A percentile compares a stretch with the other conserved stretches of the same genome.
Conservation (phyloP, 1,139 yeast species). For the Yamadazyma friedrichii region DNA sequence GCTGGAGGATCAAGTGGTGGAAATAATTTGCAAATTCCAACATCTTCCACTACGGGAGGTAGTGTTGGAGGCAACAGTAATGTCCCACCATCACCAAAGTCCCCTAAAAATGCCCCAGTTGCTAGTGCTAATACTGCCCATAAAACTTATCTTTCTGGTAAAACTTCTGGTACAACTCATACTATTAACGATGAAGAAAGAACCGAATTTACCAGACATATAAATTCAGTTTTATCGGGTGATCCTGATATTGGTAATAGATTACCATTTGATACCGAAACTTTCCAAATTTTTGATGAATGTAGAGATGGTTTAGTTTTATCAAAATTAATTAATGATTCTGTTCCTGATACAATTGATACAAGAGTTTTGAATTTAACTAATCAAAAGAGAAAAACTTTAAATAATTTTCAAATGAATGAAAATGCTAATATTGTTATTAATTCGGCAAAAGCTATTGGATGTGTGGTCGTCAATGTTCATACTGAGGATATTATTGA, state of each 20-base stretch:
- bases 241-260: slow-evolving; percentile 83
- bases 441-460: slow-evolving; percentile 98
- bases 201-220: slow-evolving; percentile 92
- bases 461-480: slow-evolving; percentile 96
- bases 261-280: slow-evolving; percentile 89
- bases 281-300: slow-evolving; percentile 94
- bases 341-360: slow-evolving; percentile 97
- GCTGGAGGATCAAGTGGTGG: slow-evolving; percentile 9
- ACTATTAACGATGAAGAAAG: slow-evolving; percentile 95
- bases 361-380: slow-evolving; percentile 94
- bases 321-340: slow-evolving; percentile 91
- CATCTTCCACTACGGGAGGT: slow-evolving; percentile 17
- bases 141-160: slow-evolving; percentile 77
- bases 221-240: slow-evolving; percentile 88
- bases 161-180: slow-evolving; percentile 91
- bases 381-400: slow-evolving; percentile 65
- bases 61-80: slow-evolving; percentile 1
- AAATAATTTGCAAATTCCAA: slow-evolving; percentile 14
- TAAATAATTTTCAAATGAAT: slow-evolving; percentile 92
- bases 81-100: slow-evolving; percentile 24
- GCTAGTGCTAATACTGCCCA: slow-evolving; percentile 53
- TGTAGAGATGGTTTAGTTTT: slow-evolving; percentile 93
- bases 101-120: slow-evolving; percentile 32
- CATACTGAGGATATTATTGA: slow-evolving; percentile 97
- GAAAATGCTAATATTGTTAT: slow-evolving; percentile 97